These are phyloP conservation scores for Crithidia sp. DNA, from an alignment of 208 protist species.

Conservation along the genomic window DNA sequence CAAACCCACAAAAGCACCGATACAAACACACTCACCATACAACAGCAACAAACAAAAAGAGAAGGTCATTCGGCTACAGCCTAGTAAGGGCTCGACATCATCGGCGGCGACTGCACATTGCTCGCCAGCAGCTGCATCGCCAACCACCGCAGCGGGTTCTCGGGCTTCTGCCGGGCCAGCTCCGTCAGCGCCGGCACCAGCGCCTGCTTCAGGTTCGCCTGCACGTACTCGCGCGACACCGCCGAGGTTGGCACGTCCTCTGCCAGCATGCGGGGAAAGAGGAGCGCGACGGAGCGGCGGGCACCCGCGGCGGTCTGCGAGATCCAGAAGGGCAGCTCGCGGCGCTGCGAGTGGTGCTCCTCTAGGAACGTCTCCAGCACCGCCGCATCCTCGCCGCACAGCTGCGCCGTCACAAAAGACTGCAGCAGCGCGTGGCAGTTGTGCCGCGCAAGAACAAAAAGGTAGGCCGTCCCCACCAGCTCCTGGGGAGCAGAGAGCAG, in stretches of 20 bases:
- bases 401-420: conserved; percentile 49
- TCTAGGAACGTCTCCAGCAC: conserved; percentile 19
- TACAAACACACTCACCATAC: too few species aligned
- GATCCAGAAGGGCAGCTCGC: conserved; percentile 35
- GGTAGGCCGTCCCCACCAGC: conserved; percentile 67
- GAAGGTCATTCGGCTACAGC: neutral
- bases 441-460: conserved; percentile 77
- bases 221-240: conserved; percentile 82
- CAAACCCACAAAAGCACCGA: too few species aligned
- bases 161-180: conserved; percentile 81
- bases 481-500: conserved; percentile 34
- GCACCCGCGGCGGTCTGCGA: conserved; percentile 43
- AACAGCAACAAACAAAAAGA: neutral
- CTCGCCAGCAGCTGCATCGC: conserved; percentile 84
- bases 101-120: conserved; percentile 78
- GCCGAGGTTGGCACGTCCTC: conserved; percentile 66
- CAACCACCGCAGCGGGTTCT: conserved; percentile 87
- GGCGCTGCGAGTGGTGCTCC: conserved; percentile 29
- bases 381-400: conserved; percentile 51
- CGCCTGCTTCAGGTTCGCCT: conserved; percentile 78
- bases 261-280: conserved; percentile 83
- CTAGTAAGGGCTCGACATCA: conserved; percentile 33
- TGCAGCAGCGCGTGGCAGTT: conserved; percentile 69
- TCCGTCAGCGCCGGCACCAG: conserved; percentile 88
- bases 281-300: conserved; percentile 56